These are phyloP conservation scores for Cystofilobasidium bisporidii DNA, from an alignment of 768 basidiomycete species.

Conservation along the genomic window DNA sequence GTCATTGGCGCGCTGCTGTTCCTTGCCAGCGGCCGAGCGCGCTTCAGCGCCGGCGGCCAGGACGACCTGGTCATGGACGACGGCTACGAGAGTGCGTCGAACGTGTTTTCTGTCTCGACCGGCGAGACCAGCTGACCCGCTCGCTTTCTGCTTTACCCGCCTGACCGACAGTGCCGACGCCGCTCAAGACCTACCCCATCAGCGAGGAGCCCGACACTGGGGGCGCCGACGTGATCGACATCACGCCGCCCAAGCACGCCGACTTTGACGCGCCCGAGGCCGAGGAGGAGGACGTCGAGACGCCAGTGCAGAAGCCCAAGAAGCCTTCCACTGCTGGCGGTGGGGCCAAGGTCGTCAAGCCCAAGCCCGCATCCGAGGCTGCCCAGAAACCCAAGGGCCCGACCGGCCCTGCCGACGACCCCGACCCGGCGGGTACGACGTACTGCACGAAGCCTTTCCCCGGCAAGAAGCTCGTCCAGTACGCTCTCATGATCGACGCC, in stretches of 20 bases:
- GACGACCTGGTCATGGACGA: constrained; percentile 25
- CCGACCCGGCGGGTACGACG: constrained; percentile 61
- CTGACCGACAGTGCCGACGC: background rate
- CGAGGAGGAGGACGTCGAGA: constrained; percentile 32
- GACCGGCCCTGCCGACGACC: constrained; percentile 58
- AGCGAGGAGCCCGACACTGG: constrained; percentile 3
- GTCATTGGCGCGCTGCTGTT: constrained; percentile 31
- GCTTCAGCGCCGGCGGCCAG: constrained; percentile 15
- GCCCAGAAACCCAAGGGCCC: constrained; percentile 34
- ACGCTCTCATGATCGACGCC: constrained; percentile 94
- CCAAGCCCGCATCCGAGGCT: constrained; percentile 24
- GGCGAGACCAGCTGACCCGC: background rate
- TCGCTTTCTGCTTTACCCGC: no score
- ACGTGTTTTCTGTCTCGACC: background rate
- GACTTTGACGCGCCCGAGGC: constrained; percentile 8
- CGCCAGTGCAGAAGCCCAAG: constrained; percentile 26
- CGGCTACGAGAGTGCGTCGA: constrained; percentile 10
- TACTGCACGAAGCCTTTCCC: constrained; percentile 56
- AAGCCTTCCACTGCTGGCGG: constrained; percentile 11
- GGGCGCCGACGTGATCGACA: background rate
- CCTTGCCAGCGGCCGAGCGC: constrained; percentile 29
- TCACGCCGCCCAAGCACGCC: constrained; percentile 9
- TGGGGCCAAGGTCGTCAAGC: constrained; percentile 13
- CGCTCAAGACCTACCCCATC: constrained; percentile 8
- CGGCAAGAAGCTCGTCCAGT: constrained; percentile 60